Evolutionary conservation across 192 early-diverging fungal species (phyloP).

Genomic region (Endogone sp.): DNA sequence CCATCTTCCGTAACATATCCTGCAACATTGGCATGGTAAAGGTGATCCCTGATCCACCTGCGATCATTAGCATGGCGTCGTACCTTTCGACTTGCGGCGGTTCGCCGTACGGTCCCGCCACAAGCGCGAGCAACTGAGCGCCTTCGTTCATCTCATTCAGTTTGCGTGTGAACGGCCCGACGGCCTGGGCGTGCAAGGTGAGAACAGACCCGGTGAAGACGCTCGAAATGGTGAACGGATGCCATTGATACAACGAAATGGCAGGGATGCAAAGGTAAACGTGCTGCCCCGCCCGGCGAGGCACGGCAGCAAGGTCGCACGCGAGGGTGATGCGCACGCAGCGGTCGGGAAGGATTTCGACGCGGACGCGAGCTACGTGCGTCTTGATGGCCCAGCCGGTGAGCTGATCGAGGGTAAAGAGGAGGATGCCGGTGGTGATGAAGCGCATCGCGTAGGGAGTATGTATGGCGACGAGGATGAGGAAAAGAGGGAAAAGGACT

Average conservation of each 20-base stretch:
- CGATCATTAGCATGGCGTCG: conserved; percentile 26
- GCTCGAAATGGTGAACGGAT: conserved; percentile 49
- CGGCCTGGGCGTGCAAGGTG: conserved; percentile 34
- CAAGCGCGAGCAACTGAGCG: conserved; percentile 24
- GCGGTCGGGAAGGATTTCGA: conserved; percentile 25
- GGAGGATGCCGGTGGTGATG: conserved; percentile 36
- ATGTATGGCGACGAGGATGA: conserved; percentile 43
- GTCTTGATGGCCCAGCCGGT: conserved; percentile 41
- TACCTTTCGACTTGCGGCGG: conserved; percentile 11
- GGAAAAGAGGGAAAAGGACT: conserved; percentile 33
- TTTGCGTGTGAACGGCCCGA: conserved; percentile 36
- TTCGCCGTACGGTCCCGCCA: conserved; percentile 42
- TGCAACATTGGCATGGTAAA: conserved; percentile 39
- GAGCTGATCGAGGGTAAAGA: conserved; percentile 37
- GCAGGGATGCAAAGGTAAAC: conserved; percentile 43
- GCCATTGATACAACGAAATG: conserved; percentile 48
- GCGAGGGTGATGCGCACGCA: conserved; percentile 31
- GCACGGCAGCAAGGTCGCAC: conserved; percentile 20
- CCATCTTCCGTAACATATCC: conserved; percentile 15
- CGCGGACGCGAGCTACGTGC: conserved; percentile 27
- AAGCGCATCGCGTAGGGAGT: conserved; percentile 55
- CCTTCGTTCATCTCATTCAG: conserved; percentile 32
- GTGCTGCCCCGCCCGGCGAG: conserved; percentile 30
- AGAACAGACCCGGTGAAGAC: conserved; percentile 2
- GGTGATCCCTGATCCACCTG: conserved; percentile 42